Evolutionary conservation across 177 flowering plant species (phyloP).

Genomic region (Vitis hybrid): DNA sequence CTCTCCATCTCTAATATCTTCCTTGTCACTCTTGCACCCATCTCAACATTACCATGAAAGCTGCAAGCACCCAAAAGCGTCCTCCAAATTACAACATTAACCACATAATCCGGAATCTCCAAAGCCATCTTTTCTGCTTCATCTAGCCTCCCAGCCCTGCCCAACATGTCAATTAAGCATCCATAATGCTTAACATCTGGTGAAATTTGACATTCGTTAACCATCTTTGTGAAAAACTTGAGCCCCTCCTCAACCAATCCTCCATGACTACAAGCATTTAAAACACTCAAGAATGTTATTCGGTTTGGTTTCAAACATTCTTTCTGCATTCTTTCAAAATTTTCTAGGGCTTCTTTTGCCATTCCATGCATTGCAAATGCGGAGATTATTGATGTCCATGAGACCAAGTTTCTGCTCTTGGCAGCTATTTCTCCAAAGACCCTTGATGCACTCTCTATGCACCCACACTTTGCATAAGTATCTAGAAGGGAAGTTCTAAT

Average conservation of each 20-base stretch:
- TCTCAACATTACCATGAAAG: conserved; percentile 49
- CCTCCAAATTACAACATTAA: conserved; percentile 55
- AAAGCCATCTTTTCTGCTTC: conserved; percentile 57
- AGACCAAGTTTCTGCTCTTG: conserved; percentile 38
- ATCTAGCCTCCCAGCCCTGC: conserved; percentile 54
- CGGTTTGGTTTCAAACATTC: conserved; percentile 39
- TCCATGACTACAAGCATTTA: conserved; percentile 61
- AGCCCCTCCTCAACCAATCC: conserved; percentile 61
- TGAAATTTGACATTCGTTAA: conserved; percentile 22
- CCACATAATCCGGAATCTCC: conserved; percentile 33
- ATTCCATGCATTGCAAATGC: conserved; percentile 62
- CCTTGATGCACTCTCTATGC: conserved; percentile 41
- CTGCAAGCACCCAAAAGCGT: conserved; percentile 67
- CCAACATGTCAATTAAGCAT: conserved; percentile 55
- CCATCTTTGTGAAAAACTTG: conserved; percentile 46
- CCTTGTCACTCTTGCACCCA: conserved; percentile 53
- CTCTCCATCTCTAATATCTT: conserved; percentile 55
- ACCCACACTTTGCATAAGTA: conserved; percentile 56
- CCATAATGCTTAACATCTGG: conserved; percentile 60
- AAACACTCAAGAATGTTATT: conserved; percentile 52
- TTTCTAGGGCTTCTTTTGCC: conserved; percentile 49
- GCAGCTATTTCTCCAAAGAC: conserved; percentile 37
- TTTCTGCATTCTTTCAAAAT: conserved; percentile 38
- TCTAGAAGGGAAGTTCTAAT: conserved; percentile 48
- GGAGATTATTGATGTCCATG: conserved; percentile 61